Percentiles rank a stretch among this genome's conserved stretches.
phyloP scores from a whole-genome alignment of 345 rosid species.

The Hibiscus mutabilis region DNA sequence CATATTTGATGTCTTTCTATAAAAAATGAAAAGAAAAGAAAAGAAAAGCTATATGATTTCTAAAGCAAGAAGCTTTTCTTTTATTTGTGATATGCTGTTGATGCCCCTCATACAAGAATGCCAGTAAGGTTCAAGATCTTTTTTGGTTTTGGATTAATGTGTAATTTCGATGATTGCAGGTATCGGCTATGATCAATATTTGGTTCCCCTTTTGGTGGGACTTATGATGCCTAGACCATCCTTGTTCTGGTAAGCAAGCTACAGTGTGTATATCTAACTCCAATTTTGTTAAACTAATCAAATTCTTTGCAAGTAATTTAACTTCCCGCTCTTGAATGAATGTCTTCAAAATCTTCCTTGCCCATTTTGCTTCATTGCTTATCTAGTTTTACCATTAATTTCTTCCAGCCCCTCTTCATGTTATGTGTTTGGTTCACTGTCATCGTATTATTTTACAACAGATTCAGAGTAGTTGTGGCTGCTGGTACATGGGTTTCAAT shows the following conservation, averaged over 20 bases:
- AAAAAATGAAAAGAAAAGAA: too few species aligned
- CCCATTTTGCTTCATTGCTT: not conserved
- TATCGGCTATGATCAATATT: not conserved
- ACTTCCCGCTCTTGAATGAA: not conserved
- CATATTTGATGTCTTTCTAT: not conserved
- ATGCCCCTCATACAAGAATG: not conserved
- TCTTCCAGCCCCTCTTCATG: not conserved
- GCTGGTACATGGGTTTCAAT: not conserved
- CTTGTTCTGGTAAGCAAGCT: not conserved
- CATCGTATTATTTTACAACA: not conserved
- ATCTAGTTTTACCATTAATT: not conserved
- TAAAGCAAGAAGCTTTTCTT: not conserved
- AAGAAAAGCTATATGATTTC: not conserved
- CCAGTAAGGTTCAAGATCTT: not conserved
- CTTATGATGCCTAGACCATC: not conserved
- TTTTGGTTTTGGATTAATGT: not conserved
- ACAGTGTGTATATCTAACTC: not conserved
- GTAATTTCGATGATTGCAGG: not conserved
- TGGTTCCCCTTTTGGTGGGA: not conserved
- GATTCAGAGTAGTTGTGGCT: not conserved
- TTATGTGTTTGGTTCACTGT: not conserved
- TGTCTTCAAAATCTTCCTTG: not conserved
- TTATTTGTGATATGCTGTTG: not conserved
- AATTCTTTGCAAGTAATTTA: not conserved
- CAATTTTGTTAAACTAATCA: not conserved